Evolutionary conservation across 2,329 filamentous ascomycete genomes (phyloP), one percentile per base, ranked within the genome.

Genomic region (Phyllosticta citriasiana): DNA sequence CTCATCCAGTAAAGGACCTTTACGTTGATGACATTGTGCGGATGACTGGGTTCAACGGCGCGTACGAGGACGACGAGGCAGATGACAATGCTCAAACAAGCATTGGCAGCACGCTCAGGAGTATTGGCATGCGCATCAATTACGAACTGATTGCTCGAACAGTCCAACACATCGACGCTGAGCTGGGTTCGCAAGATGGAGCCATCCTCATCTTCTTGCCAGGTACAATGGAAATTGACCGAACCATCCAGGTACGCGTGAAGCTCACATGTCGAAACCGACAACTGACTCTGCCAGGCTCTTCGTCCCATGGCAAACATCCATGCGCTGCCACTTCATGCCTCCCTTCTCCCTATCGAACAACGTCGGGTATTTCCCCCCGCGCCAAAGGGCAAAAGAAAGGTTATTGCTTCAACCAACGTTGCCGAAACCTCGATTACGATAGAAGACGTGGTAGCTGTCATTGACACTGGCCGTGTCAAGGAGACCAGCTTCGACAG

Each of bases 381-480:
- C 14, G 78, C 94, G 4, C 92, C 93, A 0, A 73, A 77, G 2
- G 91, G 91, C 0, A 92, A 90, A 74, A 83, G 94, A 40, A 99
- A 99, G 75, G 84, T 99, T 12, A 89, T 99, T 35, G 89, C 93
- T 6, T 90, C 94, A 0, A 99, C 94, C 53, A 99, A 99, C 69
- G 93, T 99, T 2, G 94, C 94, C 1, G 94, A 99, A 73, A 99
- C 94, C 0, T 97, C 94, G 2, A 97, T 99, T 72, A 99, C 94
- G 0, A 99, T 99, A 63, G 92, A 97, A 70, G 94, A 99, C 70
- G 89, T 99, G 59, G 89, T 97, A 2, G 93, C 90, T 2, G 94
- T 99, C 54, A 93, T 99, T 65, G 94, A 99, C 72, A 94, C 88
- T 10, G 94, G 94, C 27, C 87, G 91, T 59, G 94, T 99, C 63